Base-by-base conservation (phyloP, 495 filamentous ascomycete species). In the Thermothielavioides terrestris region DNA sequence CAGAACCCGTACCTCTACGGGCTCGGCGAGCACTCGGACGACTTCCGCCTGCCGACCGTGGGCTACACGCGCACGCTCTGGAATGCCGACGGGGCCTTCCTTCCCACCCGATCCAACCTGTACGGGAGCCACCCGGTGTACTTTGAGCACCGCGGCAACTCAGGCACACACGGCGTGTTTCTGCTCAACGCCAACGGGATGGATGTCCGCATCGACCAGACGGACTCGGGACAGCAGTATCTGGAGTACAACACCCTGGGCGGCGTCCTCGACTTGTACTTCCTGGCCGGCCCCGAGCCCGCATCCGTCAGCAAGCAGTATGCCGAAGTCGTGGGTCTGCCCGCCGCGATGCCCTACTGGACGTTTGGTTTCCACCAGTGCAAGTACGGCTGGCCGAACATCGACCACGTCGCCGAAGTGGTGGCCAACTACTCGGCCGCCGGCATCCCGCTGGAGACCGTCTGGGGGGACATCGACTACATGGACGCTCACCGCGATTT, bases 391-490 rank as follows among this genome's bases (percentile, higher is more conserved):
- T 90, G 87, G 64, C 72, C 68, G 17, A 84, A 86, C 66, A 73
- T 82, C 42, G 87, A 76, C 48, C 77, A 85, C 18, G 78, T 94
- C 17, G 82, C 83, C 12, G 82, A 86, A 50, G 87, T 84, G 2
- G 78, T 91, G 10, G 77, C 80, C 44, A 94, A 92, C 63, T 92
- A 94, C 66, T 83, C 78, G 44, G 65, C 71, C 7, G 87, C 87
- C 10, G 70, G 67, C 2, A 94, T 94, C 50, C 89, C 89, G 0
- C 67, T 95, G 6, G 89, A 95, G 65, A 89, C 85, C 0, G 85
- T 92, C 77, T 94, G 89, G 89, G 90, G 82, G 1, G 87, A 92
- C 58, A 92, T 92, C 48, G 80, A 89, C 56, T 88, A 90, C 64
- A 89, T 90, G 85, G 68, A 81, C 51, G 48, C 46, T 6, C 43